These are phyloP conservation scores for Didymella pomorum DNA, from an alignment of 2,329 filamentous ascomycete species.

Conservation along the genomic window DNA sequence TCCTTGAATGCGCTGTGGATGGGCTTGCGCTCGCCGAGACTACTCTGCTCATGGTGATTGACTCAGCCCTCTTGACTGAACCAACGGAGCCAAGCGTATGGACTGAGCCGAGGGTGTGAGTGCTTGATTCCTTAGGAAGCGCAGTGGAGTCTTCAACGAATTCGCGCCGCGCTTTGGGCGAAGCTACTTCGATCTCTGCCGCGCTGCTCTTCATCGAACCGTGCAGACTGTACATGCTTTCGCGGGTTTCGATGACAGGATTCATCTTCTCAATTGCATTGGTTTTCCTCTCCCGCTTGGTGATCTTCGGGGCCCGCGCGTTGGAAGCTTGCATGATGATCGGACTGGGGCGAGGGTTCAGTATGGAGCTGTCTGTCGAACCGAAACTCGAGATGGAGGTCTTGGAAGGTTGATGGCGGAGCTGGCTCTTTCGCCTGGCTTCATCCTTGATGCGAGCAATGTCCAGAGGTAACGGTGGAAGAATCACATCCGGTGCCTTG, in stretches of 20 bases:
- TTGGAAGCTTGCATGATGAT: conserved; percentile 37
- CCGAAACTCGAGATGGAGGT: conserved; percentile 52
- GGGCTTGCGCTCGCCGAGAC: conserved; percentile 41
- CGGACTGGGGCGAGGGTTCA: conserved; percentile 50
- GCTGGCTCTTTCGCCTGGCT: conserved; percentile 30
- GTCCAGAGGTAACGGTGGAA: conserved; percentile 54
- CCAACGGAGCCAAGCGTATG: conserved; percentile 15
- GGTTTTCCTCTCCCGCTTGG: conserved; percentile 48
- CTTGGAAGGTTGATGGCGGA: conserved; percentile 46
- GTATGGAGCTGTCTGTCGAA: conserved; percentile 53
- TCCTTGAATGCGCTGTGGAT: conserved; percentile 34
- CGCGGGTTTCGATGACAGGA: conserved; percentile 32
- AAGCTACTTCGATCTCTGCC: conserved; percentile 19
- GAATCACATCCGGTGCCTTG: conserved; percentile 51
- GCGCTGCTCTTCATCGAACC: conserved; percentile 29
- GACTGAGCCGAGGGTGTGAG: conserved; percentile 27
- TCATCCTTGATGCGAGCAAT: conserved; percentile 39
- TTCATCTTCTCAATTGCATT: conserved; percentile 44
- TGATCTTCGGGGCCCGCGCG: conserved; percentile 45
- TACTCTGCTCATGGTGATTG: conserved; percentile 46
- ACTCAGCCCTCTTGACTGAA: conserved; percentile 47
- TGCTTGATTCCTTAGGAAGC: conserved; percentile 24
- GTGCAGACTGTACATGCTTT: conserved; percentile 22
- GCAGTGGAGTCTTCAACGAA: conserved; percentile 7
- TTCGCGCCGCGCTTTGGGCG: conserved; percentile 12